A percentile compares a stretch with the other conserved stretches of the same genome.
phyloP scores from a whole-genome alignment of 176 grass and related monocot species.

The Typha latifolia region DNA sequence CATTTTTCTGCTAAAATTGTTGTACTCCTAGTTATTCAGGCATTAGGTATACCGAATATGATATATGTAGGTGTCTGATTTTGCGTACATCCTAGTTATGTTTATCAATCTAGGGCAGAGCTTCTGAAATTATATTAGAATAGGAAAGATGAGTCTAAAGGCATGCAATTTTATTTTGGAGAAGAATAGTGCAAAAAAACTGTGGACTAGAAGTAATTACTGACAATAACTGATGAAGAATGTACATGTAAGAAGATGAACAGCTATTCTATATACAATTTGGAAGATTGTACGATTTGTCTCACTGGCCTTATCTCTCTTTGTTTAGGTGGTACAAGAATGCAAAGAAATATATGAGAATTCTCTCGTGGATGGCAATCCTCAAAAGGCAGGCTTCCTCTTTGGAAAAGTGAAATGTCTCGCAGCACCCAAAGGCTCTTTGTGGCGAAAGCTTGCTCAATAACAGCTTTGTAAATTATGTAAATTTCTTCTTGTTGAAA shows the following conservation, averaged over 20 bases:
- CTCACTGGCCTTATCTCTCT: not conserved
- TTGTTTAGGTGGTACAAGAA: constrained; percentile 92
- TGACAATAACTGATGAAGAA: not conserved
- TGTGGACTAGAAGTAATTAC: not conserved
- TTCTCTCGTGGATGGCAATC: constrained; percentile 66
- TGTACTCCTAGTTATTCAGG: too few species aligned
- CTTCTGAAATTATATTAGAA: too few species aligned
- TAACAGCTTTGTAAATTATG: constrained; percentile 17
- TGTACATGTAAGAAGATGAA: not conserved
- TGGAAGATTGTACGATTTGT: not conserved
- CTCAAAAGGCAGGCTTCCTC: constrained; percentile 70
- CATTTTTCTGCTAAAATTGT: too few species aligned
- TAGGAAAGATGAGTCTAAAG: not conserved
- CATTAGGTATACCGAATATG: too few species aligned
- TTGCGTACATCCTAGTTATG: too few species aligned
- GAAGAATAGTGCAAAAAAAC: not conserved
- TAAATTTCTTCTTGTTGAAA: constrained; percentile 10
- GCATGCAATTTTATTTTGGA: not conserved
- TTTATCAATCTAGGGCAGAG: too few species aligned
- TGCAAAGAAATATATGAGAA: constrained; percentile 95
- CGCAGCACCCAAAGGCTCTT: constrained; percentile 52
- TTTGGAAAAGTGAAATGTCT: constrained; percentile 91
- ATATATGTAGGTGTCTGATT: too few species aligned
- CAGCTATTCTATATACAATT: not conserved
- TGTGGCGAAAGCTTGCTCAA: constrained; percentile 80